Evolutionary conservation across 768 basidiomycete species (phyloP).

Genomic region (Calocera cornea): DNA sequence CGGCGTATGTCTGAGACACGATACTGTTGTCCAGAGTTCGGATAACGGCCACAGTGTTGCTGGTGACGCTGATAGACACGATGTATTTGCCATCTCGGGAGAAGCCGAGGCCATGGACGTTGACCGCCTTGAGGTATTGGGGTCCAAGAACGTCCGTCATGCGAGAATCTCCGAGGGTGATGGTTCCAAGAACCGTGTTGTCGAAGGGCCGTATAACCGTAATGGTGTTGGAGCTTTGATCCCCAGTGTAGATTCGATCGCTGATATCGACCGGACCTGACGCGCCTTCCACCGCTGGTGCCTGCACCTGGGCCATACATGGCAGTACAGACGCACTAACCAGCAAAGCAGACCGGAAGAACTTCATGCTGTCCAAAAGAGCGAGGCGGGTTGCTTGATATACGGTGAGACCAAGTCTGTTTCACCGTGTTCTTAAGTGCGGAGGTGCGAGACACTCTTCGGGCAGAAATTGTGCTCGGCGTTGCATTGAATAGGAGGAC

Average conservation of each 20-base stretch:
- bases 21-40: neutral
- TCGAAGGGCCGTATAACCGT: neutral
- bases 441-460: too few relatives aligned
- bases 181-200: neutral
- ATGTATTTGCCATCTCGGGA: neutral
- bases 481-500: too few relatives aligned
- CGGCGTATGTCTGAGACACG: neutral
- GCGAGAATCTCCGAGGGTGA: neutral
- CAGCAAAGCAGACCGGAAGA: neutral
- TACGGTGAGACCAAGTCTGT: too few relatives aligned
- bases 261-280: neutral
- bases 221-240: neutral
- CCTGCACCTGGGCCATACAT: neutral
- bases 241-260: neutral
- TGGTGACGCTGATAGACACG: neutral
- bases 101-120: neutral
- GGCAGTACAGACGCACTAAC: neutral
- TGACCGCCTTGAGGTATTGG: neutral
- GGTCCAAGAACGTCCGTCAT: neutral
- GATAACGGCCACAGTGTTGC: neutral
- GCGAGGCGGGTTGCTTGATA: too few relatives aligned
- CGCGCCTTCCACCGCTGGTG: neutral
- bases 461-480: too few relatives aligned
- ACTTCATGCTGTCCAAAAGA: neutral
- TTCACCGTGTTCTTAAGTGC: too few relatives aligned